Percentiles rank a stretch among this genome's conserved stretches.
phyloP scores from a whole-genome alignment of 768 basidiomycete species.

The Panellus pusillus region DNA sequence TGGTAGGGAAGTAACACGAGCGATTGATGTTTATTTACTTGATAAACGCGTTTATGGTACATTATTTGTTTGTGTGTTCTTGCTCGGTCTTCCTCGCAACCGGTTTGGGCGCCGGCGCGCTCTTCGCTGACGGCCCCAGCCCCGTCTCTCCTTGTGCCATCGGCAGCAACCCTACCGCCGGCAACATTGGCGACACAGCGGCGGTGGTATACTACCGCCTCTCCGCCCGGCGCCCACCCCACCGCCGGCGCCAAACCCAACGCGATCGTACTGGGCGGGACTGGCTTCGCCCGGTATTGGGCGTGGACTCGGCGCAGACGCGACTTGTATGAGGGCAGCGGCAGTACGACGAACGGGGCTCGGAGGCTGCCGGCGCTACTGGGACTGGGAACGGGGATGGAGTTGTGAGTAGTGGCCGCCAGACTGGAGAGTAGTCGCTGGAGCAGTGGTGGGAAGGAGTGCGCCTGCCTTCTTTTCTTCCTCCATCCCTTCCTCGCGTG shows the following conservation, averaged over 20 bases:
- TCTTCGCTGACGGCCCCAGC: not conserved
- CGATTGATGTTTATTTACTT: too few species aligned
- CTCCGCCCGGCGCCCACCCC: too few species aligned
- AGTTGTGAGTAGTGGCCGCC: not conserved
- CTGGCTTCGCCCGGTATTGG: constrained; percentile 19
- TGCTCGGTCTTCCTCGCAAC: too few species aligned
- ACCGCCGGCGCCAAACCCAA: too few species aligned
- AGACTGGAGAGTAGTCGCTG: constrained; percentile 5
- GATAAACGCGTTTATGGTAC: too few species aligned
- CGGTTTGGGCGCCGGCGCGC: not conserved
- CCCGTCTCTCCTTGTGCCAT: not conserved
- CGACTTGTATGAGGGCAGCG: not conserved
- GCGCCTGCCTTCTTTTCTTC: constrained; percentile 26
- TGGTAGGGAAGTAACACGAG: too few species aligned
- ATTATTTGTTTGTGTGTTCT: too few species aligned
- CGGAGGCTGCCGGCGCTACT: not conserved
- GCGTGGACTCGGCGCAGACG: not conserved
- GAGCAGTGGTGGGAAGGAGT: constrained; percentile 46
- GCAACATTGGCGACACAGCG: not conserved
- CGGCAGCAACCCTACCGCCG: not conserved
- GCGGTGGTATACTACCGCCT: constrained; percentile 1
- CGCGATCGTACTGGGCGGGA: constrained; percentile 1
- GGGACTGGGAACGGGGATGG: not conserved
- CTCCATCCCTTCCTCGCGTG: constrained; percentile 5
- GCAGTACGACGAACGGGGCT: not conserved